A percentile compares a stretch with the other conserved stretches of the same genome.
phyloP scores from a whole-genome alignment of 441 rosid genomes.

The Erodium moschatum region DNA sequence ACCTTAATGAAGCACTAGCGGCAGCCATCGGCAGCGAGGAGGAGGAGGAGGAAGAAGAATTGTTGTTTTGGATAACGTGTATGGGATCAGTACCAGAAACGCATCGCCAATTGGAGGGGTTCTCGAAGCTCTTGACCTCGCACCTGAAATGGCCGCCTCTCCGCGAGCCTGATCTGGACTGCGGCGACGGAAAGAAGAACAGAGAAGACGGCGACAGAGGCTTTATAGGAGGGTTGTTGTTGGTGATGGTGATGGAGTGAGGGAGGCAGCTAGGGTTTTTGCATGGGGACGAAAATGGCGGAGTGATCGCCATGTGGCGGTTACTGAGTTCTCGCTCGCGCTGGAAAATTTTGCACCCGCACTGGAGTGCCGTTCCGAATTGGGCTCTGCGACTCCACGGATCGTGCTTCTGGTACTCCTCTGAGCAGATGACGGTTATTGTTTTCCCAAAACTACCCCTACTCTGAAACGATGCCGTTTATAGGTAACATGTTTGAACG shows the following conservation, averaged over 20 bases:
- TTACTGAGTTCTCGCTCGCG: no score
- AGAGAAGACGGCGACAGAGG: neutral
- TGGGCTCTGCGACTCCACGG: neutral
- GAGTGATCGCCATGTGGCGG: neutral
- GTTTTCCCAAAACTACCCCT: no score
- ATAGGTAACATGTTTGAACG: no score
- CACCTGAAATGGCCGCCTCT: conserved; percentile 27
- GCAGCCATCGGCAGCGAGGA: conserved; percentile 45
- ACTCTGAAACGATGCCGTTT: neutral
- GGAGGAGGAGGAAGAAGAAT: conserved; percentile 23
- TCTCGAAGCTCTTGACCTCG: conserved; percentile 48
- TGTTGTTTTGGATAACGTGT: conserved; percentile 30
- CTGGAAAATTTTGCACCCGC: neutral
- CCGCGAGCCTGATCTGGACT: neutral
- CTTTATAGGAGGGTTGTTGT: neutral
- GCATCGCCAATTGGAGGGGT: conserved; percentile 38
- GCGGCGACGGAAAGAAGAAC: neutral
- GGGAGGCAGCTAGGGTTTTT: neutral
- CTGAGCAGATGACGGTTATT: no score
- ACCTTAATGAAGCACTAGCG: conserved; percentile 29
- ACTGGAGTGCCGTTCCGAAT: neutral
- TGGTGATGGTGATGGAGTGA: neutral
- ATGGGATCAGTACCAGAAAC: conserved; percentile 39
- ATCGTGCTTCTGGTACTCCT: no score
- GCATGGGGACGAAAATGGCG: neutral